Evolutionary conservation across 225 moss, liverwort and hornwort genomes (phyloP).

Genomic region (Antitrichia curtipendula): DNA sequence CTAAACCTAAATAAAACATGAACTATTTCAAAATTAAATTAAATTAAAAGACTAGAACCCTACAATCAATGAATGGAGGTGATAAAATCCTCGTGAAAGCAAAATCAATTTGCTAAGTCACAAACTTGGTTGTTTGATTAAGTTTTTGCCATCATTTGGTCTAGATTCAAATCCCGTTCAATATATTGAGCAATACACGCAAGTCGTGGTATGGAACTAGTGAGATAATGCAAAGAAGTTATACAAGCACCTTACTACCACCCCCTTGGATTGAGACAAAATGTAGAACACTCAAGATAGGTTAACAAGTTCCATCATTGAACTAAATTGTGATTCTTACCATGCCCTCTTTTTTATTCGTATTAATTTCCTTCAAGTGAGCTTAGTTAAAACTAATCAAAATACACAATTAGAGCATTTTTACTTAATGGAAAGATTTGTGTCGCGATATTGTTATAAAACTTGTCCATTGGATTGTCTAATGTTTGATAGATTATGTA

Average conservation of each 20-base stretch:
- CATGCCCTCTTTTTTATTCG: no score
- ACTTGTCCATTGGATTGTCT: accelerated
- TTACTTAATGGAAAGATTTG: accelerated
- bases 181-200: accelerated
- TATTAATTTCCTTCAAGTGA: neutral
- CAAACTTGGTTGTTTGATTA: neutral
- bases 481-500: neutral
- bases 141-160: accelerated
- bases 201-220: accelerated
- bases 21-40: neutral
- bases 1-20: neutral
- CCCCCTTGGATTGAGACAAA: neutral
- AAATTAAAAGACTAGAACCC: neutral
- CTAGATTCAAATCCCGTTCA: accelerated
- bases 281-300: accelerated
- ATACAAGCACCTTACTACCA: neutral
- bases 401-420: neutral
- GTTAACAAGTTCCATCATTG: neutral
- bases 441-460: accelerated
- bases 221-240: accelerated
- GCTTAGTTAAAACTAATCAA: neutral
- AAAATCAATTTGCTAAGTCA: accelerated
- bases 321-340: accelerated
- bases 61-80: neutral
- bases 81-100: neutral